Evolutionary conservation across 257 asterid genomes (phyloP).

Genomic region (Plantago elongata): DNA sequence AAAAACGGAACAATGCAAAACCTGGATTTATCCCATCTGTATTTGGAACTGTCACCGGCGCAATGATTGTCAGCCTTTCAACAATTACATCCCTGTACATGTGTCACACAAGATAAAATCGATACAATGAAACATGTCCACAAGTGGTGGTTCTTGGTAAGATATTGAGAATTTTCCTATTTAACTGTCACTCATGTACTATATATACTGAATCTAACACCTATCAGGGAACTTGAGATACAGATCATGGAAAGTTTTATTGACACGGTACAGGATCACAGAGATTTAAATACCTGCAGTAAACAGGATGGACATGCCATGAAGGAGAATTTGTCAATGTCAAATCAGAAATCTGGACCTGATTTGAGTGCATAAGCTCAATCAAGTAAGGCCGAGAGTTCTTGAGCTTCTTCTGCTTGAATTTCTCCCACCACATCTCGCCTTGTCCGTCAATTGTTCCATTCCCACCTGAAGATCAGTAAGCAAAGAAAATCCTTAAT

Average conservation of each 20-base stretch:
- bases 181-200: too few relatives aligned
- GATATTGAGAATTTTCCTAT: too few relatives aligned
- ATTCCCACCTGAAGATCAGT: constrained; percentile 46
- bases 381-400: constrained; percentile 66
- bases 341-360: constrained; percentile 55
- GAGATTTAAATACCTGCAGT: constrained; percentile 45
- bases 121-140: neutral
- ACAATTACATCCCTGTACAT: constrained; percentile 47
- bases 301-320: constrained; percentile 75
- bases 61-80: constrained; percentile 48
- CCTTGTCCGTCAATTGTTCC: constrained; percentile 84
- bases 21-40: constrained; percentile 89
- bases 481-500: neutral
- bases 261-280: too few relatives aligned
- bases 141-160: neutral
- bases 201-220: too few relatives aligned
- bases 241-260: too few relatives aligned
- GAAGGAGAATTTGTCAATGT: constrained; percentile 67
- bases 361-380: constrained; percentile 50
- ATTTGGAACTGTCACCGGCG: constrained; percentile 55
- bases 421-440: constrained; percentile 59
- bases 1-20: neutral
- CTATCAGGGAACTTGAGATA: too few relatives aligned
- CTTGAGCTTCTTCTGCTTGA: constrained; percentile 26
- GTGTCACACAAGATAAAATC: neutral